Base-by-base conservation (phyloP, 495 filamentous ascomycete species). In the Penicillium angulare region DNA sequence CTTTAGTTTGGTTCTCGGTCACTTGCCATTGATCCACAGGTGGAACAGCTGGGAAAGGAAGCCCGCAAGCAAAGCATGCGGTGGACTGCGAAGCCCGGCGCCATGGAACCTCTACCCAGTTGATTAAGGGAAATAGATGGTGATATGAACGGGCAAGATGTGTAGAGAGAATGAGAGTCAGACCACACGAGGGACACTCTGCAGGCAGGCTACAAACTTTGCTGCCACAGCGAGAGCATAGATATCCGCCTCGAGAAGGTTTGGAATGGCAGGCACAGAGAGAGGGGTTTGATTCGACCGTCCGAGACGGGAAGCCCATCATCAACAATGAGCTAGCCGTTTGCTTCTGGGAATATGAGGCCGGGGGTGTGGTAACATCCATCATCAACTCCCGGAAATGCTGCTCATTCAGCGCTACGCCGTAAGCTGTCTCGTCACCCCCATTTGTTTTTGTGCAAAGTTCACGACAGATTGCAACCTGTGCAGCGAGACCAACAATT, bases 221-320 rank as follows among this genome's bases (percentile, higher is more conserved):
- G 61, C 81, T 82, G 24, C 78, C 80, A 76, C 93, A 98, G 46
- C 93, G 79, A 13, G 90, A 91, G 74, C 93, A 99, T 17, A 85
- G 69, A 69, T 97, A 99, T 0, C 93, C 92, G n/a, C 91, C 90
- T 26, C 85, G 79, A 9, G 81, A 89, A 17, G 91, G 86, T 32
- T 85, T 85, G 49, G 84, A 86, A 71, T 99, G 95, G 58, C 93
- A 98, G 23, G 92, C 91, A 62, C 93, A 98, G 40, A 93, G 81
- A n/a, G 82, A 84, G 43, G 86, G 82, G 18, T 69, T 73, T 13
- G 81, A 73, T 47, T 90, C 89, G 42, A 91, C 82, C n/a, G 87
- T 87, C 13, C 93, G 83, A 38, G 86, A 92, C n/a, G 93, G 93
- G 59, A 99, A 99, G 3, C 93, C 95, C 95, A 97, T 97, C 88